Conservation (phyloP, 2,329 filamentous ascomycete genomes). For the Cyclaneusma minus region DNA sequence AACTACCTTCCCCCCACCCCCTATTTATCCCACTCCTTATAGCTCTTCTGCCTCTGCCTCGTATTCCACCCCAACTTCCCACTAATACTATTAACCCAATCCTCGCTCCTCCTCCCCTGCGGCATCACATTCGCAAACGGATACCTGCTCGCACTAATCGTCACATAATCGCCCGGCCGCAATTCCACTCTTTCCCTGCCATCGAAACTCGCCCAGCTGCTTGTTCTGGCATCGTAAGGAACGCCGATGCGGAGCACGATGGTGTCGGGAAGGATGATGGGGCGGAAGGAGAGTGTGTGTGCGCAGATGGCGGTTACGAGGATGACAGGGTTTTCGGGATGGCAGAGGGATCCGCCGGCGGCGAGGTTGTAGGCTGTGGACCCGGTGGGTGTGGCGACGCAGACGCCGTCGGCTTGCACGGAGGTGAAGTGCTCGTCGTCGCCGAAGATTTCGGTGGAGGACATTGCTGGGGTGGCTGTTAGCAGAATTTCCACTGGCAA, state of each 20-base stretch:
- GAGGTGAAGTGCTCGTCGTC: constrained; percentile 90
- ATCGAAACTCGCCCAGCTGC: constrained; percentile 96
- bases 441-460: constrained; percentile 78
- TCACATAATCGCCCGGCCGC: constrained; percentile 66
- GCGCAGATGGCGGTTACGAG: constrained; percentile 88
- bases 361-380: constrained; percentile 93
- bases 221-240: constrained; percentile 81
- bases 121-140: constrained; percentile 67
- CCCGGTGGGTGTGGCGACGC: constrained; percentile 85
- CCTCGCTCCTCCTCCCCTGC: constrained; percentile 52
- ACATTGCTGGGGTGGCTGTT: constrained; percentile 50
- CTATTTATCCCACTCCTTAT: constrained; percentile 21
- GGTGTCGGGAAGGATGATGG: constrained; percentile 92
- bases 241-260: constrained; percentile 87
- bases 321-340: constrained; percentile 93
- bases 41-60: constrained; percentile 58
- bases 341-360: constrained; percentile 85
- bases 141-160: constrained; percentile 65
- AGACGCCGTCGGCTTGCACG: constrained; percentile 82
- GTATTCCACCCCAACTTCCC: constrained; percentile 73
- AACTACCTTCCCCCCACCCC: not conserved
- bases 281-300: constrained; percentile 86
- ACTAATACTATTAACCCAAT: constrained; percentile 72
- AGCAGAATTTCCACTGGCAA: constrained; percentile 2
- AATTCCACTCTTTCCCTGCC: constrained; percentile 78